Evolutionary conservation across 257 asterid genomes (phyloP), one percentile per base, ranked within the genome.

Genomic region (Lantana camara): DNA sequence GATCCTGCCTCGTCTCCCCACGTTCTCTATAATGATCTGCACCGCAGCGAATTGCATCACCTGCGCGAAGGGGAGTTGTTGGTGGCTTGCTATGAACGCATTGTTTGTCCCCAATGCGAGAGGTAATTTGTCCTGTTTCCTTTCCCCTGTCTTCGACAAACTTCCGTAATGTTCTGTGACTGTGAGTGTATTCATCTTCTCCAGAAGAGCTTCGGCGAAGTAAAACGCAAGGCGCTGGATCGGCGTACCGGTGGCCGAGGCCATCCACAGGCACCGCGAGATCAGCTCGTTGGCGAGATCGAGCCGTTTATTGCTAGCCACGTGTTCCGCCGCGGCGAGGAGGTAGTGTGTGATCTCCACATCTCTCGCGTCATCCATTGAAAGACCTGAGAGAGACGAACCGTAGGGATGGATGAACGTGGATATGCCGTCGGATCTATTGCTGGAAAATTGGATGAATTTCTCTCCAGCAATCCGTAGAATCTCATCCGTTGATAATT

Each of bases 381-480:
- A 69, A 6, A 84, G 80, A 51, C 81, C 85, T 0, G 86, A 38
- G 16, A 75, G 66, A 10, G 83, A 72, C 1, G 83, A 73, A 47
- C 75, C 76, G 44, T 87, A 84, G 7, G 92, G 90, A 47, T 84
- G 86, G 46, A 80, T 73, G 38, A 77, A 66, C 83, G 58, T 60
- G 19, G 93, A 78, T 35, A 80, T 56, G 11, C 85, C 88, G 35
- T 85, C 88, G 7, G 57, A 49, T 27, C 54, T 76, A 64, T 67
- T 78, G 60, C 88, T 71, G 58, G 82, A 80, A 63, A 76, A 82
- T 8, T 79, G 86, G 47, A 84, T 73, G 82, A 73, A 87, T 47
- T 78, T 79, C 63, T 82, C 88, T 42, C 88, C 93, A 3, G 85
- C 92, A 41, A 75, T 22, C 75, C 75, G 83, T 51, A 88, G 21